Conservation (phyloP, 1,284 basidiomycete genomes). For the Meira miltonrushii region DNA sequence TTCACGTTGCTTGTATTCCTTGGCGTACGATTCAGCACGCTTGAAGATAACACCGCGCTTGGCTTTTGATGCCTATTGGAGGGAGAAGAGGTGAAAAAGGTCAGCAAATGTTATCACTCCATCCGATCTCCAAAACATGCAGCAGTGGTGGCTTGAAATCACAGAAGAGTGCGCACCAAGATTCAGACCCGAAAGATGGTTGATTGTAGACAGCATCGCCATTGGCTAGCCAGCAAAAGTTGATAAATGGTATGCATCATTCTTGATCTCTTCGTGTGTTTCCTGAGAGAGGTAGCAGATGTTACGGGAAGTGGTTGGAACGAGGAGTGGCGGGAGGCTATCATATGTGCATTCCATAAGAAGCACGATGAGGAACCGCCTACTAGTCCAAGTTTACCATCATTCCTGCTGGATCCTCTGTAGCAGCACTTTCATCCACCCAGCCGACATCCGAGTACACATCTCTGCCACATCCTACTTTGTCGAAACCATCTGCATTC, state of each 20-base stretch:
- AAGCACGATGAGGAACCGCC: no score
- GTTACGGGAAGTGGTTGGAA: no score
- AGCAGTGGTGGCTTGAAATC: background rate
- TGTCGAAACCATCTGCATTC: background rate
- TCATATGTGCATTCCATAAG: no score
- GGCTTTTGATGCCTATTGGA: slow-evolving; percentile 69
- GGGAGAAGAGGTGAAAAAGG: background rate
- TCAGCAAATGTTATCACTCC: background rate
- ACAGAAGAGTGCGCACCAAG: background rate
- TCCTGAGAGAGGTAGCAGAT: no score
- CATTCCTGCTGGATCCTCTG: background rate
- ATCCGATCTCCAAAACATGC: background rate
- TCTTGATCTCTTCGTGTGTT: background rate
- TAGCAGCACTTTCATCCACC: background rate
- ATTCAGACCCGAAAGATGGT: slow-evolving; percentile 54
- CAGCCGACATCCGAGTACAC: background rate
- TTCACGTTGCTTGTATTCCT: slow-evolving; percentile 90
- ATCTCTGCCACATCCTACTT: background rate
- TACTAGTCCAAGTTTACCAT: background rate
- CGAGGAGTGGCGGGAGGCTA: no score
- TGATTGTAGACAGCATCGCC: slow-evolving; percentile 49
- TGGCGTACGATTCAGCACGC: slow-evolving; percentile 96
- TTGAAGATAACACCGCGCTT: slow-evolving; percentile 99
- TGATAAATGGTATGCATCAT: slow-evolving; percentile 13
- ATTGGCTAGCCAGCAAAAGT: slow-evolving; percentile 45